Conservation (phyloP, 73 alveolate species). For the Effrenium voratum region DNA sequence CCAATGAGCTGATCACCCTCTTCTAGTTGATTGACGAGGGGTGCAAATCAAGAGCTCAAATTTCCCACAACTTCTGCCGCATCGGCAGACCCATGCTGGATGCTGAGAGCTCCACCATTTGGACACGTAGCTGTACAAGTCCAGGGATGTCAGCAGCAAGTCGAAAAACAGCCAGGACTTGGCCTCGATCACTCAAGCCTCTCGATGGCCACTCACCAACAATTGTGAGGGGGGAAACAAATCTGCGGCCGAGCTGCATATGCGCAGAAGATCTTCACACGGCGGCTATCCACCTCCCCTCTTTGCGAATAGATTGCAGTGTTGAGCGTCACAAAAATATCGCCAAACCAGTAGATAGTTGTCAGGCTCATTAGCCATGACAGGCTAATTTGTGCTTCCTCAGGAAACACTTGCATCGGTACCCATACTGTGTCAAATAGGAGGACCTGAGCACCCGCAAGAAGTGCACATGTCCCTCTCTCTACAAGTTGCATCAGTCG, state of each 20-base stretch:
- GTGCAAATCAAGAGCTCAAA: no score
- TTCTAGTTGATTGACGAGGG: no score
- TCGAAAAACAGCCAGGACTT: conserved; percentile 7
- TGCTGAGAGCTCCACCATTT: no score
- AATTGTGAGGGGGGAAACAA: neutral
- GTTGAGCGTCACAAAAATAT: conserved; percentile 17
- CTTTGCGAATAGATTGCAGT: conserved; percentile 25
- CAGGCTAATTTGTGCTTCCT: neutral
- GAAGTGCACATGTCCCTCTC: neutral
- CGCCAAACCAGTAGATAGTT: conserved; percentile 26
- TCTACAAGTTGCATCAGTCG: neutral
- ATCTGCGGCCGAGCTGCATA: conserved; percentile 1
- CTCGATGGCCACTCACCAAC: neutral
- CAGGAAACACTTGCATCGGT: conserved; percentile 50
- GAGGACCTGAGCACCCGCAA: neutral
- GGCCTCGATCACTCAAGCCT: neutral
- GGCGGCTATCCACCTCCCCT: conserved; percentile 49
- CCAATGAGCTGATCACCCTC: no score
- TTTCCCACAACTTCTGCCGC: no score
- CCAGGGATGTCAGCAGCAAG: conserved; percentile 26
- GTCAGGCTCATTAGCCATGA: conserved; percentile 46
- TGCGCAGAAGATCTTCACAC: neutral
- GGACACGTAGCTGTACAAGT: conserved; percentile 5
- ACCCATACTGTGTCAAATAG: conserved; percentile 43
- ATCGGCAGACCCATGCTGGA: no score